phyloP scores from a whole-genome alignment of 371 early-diverging fungal species.

The Rhizopus delemar region DNA sequence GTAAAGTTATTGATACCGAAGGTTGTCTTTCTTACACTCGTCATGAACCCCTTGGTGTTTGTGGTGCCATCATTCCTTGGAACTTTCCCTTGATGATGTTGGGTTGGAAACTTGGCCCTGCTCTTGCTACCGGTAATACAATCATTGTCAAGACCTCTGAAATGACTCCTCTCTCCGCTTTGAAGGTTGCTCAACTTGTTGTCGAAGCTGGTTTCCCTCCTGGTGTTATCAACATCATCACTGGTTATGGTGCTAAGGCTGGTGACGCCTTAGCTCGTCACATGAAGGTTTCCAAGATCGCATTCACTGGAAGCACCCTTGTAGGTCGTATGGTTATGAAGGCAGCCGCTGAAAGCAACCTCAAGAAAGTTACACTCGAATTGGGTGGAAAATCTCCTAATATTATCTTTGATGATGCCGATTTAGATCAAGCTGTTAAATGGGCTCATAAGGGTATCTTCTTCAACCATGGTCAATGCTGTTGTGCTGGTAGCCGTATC shows the following conservation, averaged over 20 bases:
- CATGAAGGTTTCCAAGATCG: constrained; percentile 52
- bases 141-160: constrained; percentile 87
- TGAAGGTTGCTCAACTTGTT: constrained; percentile 48
- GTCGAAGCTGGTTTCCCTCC: constrained; percentile 57
- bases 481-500: constrained; percentile 82
- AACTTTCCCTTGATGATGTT: constrained; percentile 84
- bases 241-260: constrained; percentile 44
- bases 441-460: constrained; percentile 73
- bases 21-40: constrained; percentile 66
- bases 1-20: constrained; percentile 50
- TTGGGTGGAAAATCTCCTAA: constrained; percentile 88
- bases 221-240: constrained; percentile 78
- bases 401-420: constrained; percentile 86
- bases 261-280: constrained; percentile 51
- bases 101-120: constrained; percentile 87
- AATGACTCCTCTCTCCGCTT: constrained; percentile 57
- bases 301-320: constrained; percentile 66
- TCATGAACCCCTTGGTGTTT: constrained; percentile 81
- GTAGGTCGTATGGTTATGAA: constrained; percentile 60
- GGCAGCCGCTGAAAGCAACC: constrained; percentile 64
- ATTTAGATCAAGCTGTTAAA: constrained; percentile 76
- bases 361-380: constrained; percentile 79
- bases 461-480: constrained; percentile 84
- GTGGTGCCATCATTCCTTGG: constrained; percentile 79
- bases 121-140: constrained; percentile 86